phyloP scores from a whole-genome alignment of 2,329 filamentous ascomycete species.

The Pseudocercospora crystallina region DNA sequence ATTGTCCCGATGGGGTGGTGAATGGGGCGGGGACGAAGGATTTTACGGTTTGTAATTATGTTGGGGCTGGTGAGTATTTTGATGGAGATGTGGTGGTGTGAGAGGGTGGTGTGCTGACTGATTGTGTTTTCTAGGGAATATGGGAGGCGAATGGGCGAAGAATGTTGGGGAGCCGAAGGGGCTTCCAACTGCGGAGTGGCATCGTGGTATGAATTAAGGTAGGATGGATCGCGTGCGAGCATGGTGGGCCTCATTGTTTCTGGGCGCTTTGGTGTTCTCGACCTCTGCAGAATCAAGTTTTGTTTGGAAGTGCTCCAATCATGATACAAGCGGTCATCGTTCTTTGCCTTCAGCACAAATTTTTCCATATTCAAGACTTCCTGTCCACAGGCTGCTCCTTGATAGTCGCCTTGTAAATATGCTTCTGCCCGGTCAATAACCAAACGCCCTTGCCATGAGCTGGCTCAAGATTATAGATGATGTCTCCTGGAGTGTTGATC shows the following conservation, averaged over 20 bases:
- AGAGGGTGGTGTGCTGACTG: background rate
- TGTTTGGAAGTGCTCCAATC: too few species aligned
- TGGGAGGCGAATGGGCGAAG: slow-evolving; percentile 10
- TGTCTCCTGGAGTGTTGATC: slow-evolving; percentile 42
- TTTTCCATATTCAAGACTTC: too few species aligned
- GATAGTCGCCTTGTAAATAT: slow-evolving; percentile 26
- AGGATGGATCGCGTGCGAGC: too few species aligned
- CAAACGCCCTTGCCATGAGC: slow-evolving; percentile 18
- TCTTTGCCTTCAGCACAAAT: too few species aligned
- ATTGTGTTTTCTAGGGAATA: slow-evolving; percentile 2
- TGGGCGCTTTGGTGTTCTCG: too few species aligned
- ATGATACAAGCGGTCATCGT: too few species aligned
- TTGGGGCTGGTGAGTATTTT: slow-evolving; percentile 60
- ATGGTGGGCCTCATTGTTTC: too few species aligned
- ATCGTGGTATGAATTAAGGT: background rate
- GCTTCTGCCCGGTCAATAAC: slow-evolving; percentile 23
- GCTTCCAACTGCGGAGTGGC: slow-evolving; percentile 1
- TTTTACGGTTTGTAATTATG: slow-evolving; percentile 87
- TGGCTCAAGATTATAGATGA: slow-evolving; percentile 27
- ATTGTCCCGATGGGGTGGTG: slow-evolving; percentile 51
- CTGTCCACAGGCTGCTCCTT: slow-evolving; percentile 9
- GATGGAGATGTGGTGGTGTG: background rate
- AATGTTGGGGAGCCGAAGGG: slow-evolving; percentile 12
- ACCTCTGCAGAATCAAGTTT: too few species aligned
- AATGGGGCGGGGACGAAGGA: slow-evolving; percentile 46